phyloP scores from a whole-genome alignment of 306 rosid species.

The Glycyrrhiza uralensis region DNA sequence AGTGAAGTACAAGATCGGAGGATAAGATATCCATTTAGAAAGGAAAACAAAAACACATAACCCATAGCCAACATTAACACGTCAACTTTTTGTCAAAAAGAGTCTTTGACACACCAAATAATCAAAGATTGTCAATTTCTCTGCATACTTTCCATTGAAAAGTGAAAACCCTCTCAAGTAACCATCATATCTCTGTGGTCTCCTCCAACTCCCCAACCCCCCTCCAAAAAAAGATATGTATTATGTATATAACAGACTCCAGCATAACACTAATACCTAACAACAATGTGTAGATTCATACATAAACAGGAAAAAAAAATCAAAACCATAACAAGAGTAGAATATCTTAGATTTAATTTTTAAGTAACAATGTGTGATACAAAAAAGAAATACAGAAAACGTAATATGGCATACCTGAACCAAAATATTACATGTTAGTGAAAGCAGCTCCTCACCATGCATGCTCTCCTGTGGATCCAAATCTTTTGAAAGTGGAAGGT shows the following conservation, averaged over 20 bases:
- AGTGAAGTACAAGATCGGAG: neutral
- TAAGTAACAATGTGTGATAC: neutral
- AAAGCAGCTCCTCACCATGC: conserved; percentile 92
- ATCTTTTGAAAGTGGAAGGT: conserved; percentile 82
- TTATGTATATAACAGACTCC: neutral
- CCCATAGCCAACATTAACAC: neutral
- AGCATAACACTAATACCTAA: neutral
- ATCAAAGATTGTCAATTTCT: neutral
- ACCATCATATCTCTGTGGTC: neutral
- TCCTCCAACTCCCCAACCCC: neutral
- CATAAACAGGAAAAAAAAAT: neutral
- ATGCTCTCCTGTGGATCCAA: conserved; percentile 88
- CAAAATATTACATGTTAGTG: conserved; percentile 66
- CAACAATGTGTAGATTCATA: neutral
- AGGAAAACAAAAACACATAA: neutral
- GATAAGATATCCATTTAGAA: neutral
- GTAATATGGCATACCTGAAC: conserved; percentile 61
- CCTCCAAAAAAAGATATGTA: neutral
- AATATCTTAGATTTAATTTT: neutral
- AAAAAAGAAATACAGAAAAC: neutral
- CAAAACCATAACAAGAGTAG: neutral
- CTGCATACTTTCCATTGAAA: neutral
- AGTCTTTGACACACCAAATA: neutral
- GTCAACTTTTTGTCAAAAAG: neutral
- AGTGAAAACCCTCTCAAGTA: neutral